Conservation (phyloP, 2,329 filamentous ascomycete genomes). For the Xenosphaeropsis pyriputrescens region DNA sequence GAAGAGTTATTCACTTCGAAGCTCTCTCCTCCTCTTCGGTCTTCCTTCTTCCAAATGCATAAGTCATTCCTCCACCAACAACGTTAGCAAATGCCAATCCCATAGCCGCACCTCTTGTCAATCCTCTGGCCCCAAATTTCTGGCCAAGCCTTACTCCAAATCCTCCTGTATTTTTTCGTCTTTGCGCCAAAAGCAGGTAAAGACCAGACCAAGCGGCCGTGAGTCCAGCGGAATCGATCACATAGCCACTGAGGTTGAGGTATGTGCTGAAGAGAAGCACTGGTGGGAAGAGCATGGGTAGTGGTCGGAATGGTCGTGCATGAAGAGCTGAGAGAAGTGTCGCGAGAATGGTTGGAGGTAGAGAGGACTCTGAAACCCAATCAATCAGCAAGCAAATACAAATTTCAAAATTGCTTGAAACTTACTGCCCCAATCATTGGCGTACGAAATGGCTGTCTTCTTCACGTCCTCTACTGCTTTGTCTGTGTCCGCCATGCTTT, state of each 20-base stretch:
- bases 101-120: constrained; percentile 34
- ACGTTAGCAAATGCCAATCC: constrained; percentile 33
- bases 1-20: too few relatives aligned
- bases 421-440: constrained; percentile 35
- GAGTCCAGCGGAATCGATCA: constrained; percentile 47
- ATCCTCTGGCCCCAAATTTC: constrained; percentile 32
- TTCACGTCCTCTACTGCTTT: constrained; percentile 16
- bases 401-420: constrained; percentile 5
- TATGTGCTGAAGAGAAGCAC: constrained; percentile 52
- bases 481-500: constrained; percentile 11
- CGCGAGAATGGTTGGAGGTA: constrained; percentile 49
- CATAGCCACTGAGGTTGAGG: constrained; percentile 46
- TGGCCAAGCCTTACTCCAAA: constrained; percentile 22
- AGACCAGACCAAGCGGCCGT: constrained; percentile 50
- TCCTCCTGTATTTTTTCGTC: constrained; percentile 25
- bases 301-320: constrained; percentile 46
- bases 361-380: constrained; percentile 32
- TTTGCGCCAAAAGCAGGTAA: constrained; percentile 45
- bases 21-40: constrained; percentile 7
- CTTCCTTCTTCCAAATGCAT: constrained; percentile 29
- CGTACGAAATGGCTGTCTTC: constrained; percentile 25
- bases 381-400: constrained; percentile 2
- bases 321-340: constrained; percentile 53
- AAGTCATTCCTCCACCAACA: constrained; percentile 32
- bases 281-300: constrained; percentile 54